These are phyloP conservation scores for Plenodomus biglobosus DNA, from an alignment of 2,329 filamentous ascomycete genomes.

Conservation along the genomic window DNA sequence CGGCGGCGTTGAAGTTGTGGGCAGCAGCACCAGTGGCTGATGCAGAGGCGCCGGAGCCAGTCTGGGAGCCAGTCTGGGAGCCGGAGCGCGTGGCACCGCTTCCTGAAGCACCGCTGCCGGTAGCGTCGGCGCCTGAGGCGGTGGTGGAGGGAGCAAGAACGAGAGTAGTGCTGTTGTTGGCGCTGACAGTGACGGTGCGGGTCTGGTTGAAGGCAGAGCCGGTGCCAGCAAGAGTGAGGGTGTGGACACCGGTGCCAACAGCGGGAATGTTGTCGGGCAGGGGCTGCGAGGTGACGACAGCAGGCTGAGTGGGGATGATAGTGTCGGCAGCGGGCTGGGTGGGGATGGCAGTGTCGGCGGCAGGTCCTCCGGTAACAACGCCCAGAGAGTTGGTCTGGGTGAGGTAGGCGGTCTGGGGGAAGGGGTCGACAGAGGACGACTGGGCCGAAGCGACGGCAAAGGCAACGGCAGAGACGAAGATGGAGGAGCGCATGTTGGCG, in stretches of 20 bases:
- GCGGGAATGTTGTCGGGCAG: conserved; percentile 39
- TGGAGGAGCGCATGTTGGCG: conserved; percentile 36
- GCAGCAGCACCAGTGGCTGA: conserved; percentile 29
- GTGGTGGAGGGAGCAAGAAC: conserved; percentile 16
- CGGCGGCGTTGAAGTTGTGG: conserved; percentile 31
- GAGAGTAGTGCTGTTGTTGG: conserved; percentile 41
- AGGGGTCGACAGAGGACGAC: conserved; percentile 30
- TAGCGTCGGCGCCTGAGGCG: conserved; percentile 9
- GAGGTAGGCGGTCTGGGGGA: conserved; percentile 34
- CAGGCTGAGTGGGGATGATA: conserved; percentile 14
- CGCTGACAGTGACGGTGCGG: conserved; percentile 36
- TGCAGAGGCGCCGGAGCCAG: conserved; percentile 14
- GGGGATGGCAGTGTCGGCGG: conserved; percentile 26
- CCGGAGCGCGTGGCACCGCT: conserved; percentile 11
- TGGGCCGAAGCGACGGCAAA: conserved; percentile 37
- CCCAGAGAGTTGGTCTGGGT: conserved; percentile 39
- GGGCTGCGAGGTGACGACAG: conserved; percentile 27
- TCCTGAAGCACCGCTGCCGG: conserved; percentile 13
- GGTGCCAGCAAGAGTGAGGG: conserved; percentile 30
- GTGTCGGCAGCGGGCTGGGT: conserved; percentile 28
- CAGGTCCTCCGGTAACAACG: conserved; percentile 36
- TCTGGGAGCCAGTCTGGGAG: conserved; percentile 16
- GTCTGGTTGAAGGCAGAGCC: conserved; percentile 32
- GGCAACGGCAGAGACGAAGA: conserved; percentile 32
- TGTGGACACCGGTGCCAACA: conserved; percentile 40